Evolutionary conservation across 2,329 filamentous ascomycete species (phyloP), one percentile per base, ranked within the genome.

Genomic region (Xylariaceae sp.): DNA sequence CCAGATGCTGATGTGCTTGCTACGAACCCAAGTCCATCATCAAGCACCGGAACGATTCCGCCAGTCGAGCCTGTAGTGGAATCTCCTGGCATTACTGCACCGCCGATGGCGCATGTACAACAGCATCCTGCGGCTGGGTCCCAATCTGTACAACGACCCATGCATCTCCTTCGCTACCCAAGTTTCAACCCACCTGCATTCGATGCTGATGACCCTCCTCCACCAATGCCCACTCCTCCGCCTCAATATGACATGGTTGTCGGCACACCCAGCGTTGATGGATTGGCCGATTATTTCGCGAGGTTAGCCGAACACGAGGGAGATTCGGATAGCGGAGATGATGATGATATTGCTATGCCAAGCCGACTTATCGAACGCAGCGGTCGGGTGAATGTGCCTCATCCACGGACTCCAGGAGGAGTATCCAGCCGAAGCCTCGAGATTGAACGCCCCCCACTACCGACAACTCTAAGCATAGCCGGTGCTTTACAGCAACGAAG

Each of bases 101-200:
- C 83, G 0, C 80, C 77, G 29, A 69, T 83, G 7, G 80, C 79
- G 8, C 76, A 83, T 14, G 59, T 84, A 12, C 73, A 67, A 33
- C 57, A 56, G 47, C 57, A 57, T 21, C 52, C 50, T 11, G 50
- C 52, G 7, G 49, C 46, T 36, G 38, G 55, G 16, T 55, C 53
- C 16, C 56, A 58, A 50, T 49, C 54, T 3, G 53, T 63, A 14
- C 61, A 64, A 39, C 55, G 61, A 22, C 90, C 91, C 0, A 94
- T 95, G 42, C 91, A 95, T 64, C 76, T 95, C 2, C 68, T 95
- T 23, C 83, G 91, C 20, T 78, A 82, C 5, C 91, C 91, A 0
- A 94, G 88, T 0, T 95, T 90, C 68, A 90, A 90, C 48, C 91
- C 91, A 2, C 90, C 91, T 0, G 81, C 88, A 0, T 95, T 95